Evolutionary conservation across 441 rosid species (phyloP).

Genomic region (Jatropha podagrica): DNA sequence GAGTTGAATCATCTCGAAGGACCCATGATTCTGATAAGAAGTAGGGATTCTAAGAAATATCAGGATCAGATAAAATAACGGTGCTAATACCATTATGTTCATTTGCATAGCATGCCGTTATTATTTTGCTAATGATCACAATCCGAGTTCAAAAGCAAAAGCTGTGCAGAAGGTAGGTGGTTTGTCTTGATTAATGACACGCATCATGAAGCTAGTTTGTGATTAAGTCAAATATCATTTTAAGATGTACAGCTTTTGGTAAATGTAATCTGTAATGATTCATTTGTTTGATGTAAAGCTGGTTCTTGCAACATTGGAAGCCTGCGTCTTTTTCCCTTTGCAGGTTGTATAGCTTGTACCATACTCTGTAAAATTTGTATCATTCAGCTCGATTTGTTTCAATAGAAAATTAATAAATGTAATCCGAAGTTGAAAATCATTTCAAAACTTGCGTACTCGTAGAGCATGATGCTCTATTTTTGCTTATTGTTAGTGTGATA

Average conservation of each 20-base stretch:
- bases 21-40: conserved; percentile 36
- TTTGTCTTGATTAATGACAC: neutral
- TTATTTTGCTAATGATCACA: neutral
- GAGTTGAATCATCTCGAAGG: conserved; percentile 46
- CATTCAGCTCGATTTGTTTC: neutral
- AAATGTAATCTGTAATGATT: neutral
- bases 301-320: neutral
- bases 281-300: conserved; percentile 5
- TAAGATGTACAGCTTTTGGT: neutral
- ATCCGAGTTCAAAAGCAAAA: neutral
- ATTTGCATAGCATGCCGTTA: neutral
- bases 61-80: neutral
- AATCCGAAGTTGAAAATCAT: neutral
- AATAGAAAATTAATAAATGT: neutral
- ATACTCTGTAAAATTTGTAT: neutral
- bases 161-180: neutral
- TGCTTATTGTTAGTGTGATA: no score
- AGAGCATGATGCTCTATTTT: no score
- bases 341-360: neutral
- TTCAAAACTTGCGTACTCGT: no score
- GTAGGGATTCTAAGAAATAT: conserved; percentile 13
- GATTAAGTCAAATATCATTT: conserved; percentile 3
- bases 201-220: neutral
- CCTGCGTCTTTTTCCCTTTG: neutral
- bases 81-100: neutral